Base-by-base conservation (phyloP, 352 stramenopile genomes). In the Peronospora belbahrii region DNA sequence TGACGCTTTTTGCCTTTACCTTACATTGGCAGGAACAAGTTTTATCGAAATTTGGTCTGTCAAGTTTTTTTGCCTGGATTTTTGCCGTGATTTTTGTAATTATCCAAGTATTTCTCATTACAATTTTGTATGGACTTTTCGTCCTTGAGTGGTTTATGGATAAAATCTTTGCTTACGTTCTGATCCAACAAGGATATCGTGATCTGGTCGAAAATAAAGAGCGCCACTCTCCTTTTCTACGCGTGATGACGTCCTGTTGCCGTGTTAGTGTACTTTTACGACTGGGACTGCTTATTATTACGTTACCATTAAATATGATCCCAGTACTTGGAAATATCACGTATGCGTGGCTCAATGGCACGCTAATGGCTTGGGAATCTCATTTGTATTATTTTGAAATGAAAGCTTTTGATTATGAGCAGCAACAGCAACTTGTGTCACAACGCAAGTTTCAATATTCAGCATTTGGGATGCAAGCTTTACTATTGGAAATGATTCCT, bases 351-450 rank as follows among this genome's bases (percentile, higher is more conserved):
- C 59, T 84, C 38, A 84, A 84, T 32, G 68, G 68, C 43, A 59
- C 56, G 19, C 50, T 84, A 19, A 59, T 76, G 47, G 68, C 57
- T 3, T 84, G 72, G 72, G 72, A 84, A 46, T 53, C 63, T 15
- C 69, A 81, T 19, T 51, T 79, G 38, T 75, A 72, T 52, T 84
- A 79, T 41, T 81, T 84, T 51, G 68, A 79, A 47, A 67, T 81
- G 52, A 75, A 73, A 22, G 61, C 58, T 1, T 68, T 68, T 8
- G 24, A 50, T 14, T 81, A 75, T 45, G 58, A 65, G 4, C 57
- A 79, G 36, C 72, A 84, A 37, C 70, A 71, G 46, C 48, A 55
- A 8, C 59, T 80, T 25, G 47, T 84, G 1, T 31, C 64, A 0
- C 27, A 58, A 23, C 66, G 56, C 25, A 63, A 60, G 32, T 11